Conservation (phyloP, 2,329 filamentous ascomycete genomes). For the Westerdykella ornata region DNA sequence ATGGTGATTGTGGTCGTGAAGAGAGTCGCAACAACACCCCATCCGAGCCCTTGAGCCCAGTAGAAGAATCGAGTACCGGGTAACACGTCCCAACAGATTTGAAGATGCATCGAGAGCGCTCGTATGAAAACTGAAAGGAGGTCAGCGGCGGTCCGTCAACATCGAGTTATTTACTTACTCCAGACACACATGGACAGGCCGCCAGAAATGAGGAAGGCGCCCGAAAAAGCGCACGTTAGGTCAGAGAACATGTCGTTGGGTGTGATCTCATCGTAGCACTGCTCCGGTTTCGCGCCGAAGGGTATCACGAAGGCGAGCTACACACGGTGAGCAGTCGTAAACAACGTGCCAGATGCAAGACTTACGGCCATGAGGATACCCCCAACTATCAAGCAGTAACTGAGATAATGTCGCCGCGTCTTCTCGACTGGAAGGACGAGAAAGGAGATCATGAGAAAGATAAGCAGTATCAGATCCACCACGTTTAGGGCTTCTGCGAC, state of each 20-base stretch:
- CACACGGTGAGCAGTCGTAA: slow-evolving; percentile 3
- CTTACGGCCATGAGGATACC: slow-evolving; percentile 74
- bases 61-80: slow-evolving; percentile 88
- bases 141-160: background rate
- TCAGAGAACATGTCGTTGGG: slow-evolving; percentile 85
- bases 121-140: slow-evolving; percentile 62
- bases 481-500: slow-evolving; percentile 81
- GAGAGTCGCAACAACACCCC: slow-evolving; percentile 73
- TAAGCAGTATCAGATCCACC: slow-evolving; percentile 61
- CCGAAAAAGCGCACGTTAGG: slow-evolving; percentile 78
- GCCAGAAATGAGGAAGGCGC: slow-evolving; percentile 76
- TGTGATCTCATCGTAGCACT: slow-evolving; percentile 86
- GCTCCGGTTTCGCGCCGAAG: slow-evolving; percentile 65
- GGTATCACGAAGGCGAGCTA: slow-evolving; percentile 88
- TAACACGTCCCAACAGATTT: slow-evolving; percentile 95
- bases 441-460: slow-evolving; percentile 76
- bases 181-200: slow-evolving; percentile 81
- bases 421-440: slow-evolving; percentile 74
- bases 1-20: slow-evolving; percentile 70
- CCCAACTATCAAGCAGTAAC: slow-evolving; percentile 72
- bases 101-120: slow-evolving; percentile 84
- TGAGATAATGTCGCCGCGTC: slow-evolving; percentile 88
- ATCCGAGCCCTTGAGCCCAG: slow-evolving; percentile 70
- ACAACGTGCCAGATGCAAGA: slow-evolving; percentile 10
- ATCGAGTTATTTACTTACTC: slow-evolving; percentile 44